These are phyloP conservation scores for Didymosphaeria variabile DNA, from an alignment of 2,329 filamentous ascomycete genomes.

Conservation along the genomic window DNA sequence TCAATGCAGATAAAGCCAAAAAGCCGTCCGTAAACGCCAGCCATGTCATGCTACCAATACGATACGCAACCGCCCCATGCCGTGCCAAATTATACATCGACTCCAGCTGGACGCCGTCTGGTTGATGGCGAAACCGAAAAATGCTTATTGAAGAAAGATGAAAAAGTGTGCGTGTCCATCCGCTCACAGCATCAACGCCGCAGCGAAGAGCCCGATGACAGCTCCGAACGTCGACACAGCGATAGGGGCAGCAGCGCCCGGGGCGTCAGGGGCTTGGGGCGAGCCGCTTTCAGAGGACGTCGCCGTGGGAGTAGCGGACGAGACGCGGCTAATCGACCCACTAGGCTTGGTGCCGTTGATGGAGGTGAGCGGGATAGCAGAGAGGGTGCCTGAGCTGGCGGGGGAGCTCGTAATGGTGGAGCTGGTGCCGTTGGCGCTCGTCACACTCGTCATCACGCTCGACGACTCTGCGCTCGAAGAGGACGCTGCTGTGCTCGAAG, in stretches of 20 bases:
- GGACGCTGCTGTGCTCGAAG: slow-evolving; percentile 31
- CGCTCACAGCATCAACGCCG: slow-evolving; percentile 25
- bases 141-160: too few relatives aligned
- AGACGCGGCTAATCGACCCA: slow-evolving; percentile 7
- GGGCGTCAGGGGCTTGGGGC: slow-evolving; percentile 11
- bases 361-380: slow-evolving; percentile 16
- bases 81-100: too few relatives aligned
- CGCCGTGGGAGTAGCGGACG: slow-evolving; percentile 8
- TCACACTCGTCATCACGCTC: not conserved
- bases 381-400: slow-evolving; percentile 12
- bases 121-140: too few relatives aligned
- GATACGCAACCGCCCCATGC: too few relatives aligned
- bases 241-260: slow-evolving; percentile 27
- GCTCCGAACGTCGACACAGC: slow-evolving; percentile 29
- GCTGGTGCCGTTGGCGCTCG: slow-evolving; percentile 4
- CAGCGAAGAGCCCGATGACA: slow-evolving; percentile 31
- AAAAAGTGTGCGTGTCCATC: not conserved
- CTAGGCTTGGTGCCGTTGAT: slow-evolving; percentile 22
- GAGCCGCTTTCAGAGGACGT: not conserved
- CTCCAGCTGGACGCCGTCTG: too few relatives aligned
- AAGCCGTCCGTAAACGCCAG: too few relatives aligned
- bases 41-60: too few relatives aligned
- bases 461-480: not conserved
- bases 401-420: slow-evolving; percentile 12
- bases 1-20: too few relatives aligned